phyloP scores from a whole-genome alignment of 768 basidiomycete species.

The Leucogyrophana mollusca region DNA sequence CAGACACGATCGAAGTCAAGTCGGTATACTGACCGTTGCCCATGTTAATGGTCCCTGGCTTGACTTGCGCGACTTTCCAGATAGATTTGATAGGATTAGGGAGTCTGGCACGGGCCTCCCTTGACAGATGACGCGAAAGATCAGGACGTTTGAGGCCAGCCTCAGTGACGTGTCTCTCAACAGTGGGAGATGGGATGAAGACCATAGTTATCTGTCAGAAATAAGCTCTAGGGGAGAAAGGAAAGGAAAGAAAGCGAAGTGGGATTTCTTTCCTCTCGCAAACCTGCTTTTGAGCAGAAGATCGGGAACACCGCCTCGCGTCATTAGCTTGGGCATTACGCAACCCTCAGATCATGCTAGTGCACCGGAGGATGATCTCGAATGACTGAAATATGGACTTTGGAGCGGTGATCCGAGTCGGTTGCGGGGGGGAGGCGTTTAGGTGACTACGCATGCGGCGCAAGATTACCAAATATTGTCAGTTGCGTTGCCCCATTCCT shows the following conservation, averaged over 20 bases:
- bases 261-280: background rate
- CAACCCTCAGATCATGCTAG: background rate
- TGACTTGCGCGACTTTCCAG: slow-evolving; percentile 34
- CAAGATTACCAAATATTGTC: too few species aligned
- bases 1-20: background rate
- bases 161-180: slow-evolving; percentile 9
- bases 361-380: too few species aligned
- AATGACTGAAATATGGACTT: background rate
- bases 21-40: slow-evolving; percentile 27
- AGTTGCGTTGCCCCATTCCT: too few species aligned
- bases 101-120: slow-evolving; percentile 30
- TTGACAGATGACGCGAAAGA: slow-evolving; percentile 31
- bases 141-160: slow-evolving; percentile 23
- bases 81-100: slow-evolving; percentile 38
- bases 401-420: background rate
- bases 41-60: slow-evolving; percentile 35
- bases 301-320: background rate
- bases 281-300: slow-evolving; percentile 13
- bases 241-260: background rate
- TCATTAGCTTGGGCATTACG: slow-evolving; percentile 1
- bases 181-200: slow-evolving; percentile 11
- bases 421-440: background rate
- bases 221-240: background rate
- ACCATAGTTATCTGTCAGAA: slow-evolving; percentile 19
- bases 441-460: too few species aligned